Evolutionary conservation across 1,139 yeast species (phyloP), one percentile per base, ranked within the genome.

Genomic region (Hyphopichia fennica): DNA sequence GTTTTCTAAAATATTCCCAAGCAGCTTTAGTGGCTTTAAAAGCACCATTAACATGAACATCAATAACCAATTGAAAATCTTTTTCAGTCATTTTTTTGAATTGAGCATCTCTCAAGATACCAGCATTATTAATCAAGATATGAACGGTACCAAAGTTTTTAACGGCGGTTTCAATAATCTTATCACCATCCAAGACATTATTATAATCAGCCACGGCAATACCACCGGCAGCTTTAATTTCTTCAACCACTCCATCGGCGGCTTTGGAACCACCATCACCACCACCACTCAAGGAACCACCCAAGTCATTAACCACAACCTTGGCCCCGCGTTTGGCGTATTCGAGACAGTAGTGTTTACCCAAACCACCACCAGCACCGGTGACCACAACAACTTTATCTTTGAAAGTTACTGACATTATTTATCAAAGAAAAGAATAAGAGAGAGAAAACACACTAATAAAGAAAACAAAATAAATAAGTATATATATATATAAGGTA

Each of bases 301-400:
- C 97, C 49, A 93, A 76, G 66, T 93, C 98, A 62, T 93, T 93
- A 13, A 93, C 97, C 38, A 93, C 96, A 38, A 84, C 86, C 59
- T 81, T 83, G 50, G 98, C 99, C 36, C 98, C 98, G 57, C 96
- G 76, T 49, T 82, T 74, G 41, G 96, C 98, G 65, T 78, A 91
- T 55, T 85, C 91, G 33, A 88, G 69, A 18, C 97, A 96, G 65
- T 93, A 93, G 41, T 83, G 83, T 60, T 78, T 86, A 34, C 99
- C 99, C 41, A 93, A 79, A 33, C 98, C 99, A 55, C 97, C 98
- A 51, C 99, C 99, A 40, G 97, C 95, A 37, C 98, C 99, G 45
- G 98, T 93, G 63, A 93, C 83, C 49, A 90, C 80, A 29, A 89
- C 97, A 40, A 90, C 97, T 62, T 86, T 83, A 58, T 82, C 89